Conservation (phyloP, 306 rosid species). For the Medicago truncatula region MtrunA17r5.0-ANR NC_053044.1:5766501-5767000, state of each 20-base stretch:
- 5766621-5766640: constrained; percentile 3
- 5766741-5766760: background rate
- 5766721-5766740: constrained; percentile 11
- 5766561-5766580: background rate
- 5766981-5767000: background rate
- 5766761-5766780: constrained; percentile 10
- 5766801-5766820: constrained; percentile 81
- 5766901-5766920: constrained; percentile 85
- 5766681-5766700: background rate
- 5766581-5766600: background rate
- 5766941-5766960: background rate
- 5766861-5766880: constrained; percentile 88
- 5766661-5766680: constrained; percentile 19
- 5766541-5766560: background rate
- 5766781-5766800: constrained; percentile 18
- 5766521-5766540: background rate
- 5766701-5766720: background rate
- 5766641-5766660: constrained; percentile 9
- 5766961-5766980: background rate
- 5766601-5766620: background rate
- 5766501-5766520: background rate
- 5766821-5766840: constrained; percentile 93
- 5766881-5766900: constrained; percentile 90
- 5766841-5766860: constrained; percentile 78
- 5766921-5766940: constrained; percentile 2